Percentiles rank a stretch among this genome's conserved stretches.
Conservation (phyloP, 2,329 filamentous ascomycete species). For the Furcasterigmium sp. region DNA sequence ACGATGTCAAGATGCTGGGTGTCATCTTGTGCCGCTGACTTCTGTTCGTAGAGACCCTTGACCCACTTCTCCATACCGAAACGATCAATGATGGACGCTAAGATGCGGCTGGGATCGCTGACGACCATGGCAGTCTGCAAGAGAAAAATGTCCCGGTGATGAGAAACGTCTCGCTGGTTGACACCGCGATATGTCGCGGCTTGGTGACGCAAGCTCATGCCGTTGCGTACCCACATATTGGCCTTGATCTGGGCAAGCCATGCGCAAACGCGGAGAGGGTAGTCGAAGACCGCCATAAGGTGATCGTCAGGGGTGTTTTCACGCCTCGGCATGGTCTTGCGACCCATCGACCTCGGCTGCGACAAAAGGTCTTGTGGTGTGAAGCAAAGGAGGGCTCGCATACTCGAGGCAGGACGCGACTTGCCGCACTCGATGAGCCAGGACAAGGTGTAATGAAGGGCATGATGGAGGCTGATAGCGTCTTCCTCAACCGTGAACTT, state of each 20-base stretch:
- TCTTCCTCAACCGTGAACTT: conserved; percentile 85
- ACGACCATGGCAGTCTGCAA: conserved; percentile 86
- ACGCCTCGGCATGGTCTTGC: conserved; percentile 49
- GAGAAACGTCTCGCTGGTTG: conserved; percentile 82
- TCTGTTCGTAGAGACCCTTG: conserved; percentile 70
- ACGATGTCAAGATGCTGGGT: conserved; percentile 84
- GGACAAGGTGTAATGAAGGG: conserved; percentile 90
- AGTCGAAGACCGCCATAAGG: conserved; percentile 84
- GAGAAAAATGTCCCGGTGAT: conserved; percentile 91
- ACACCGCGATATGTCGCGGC: conserved; percentile 91
- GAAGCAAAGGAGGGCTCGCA: conserved; percentile 67
- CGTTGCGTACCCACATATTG: conserved; percentile 97
- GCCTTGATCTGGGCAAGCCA: conserved; percentile 99
- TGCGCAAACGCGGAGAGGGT: conserved; percentile 84
- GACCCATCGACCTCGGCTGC: conserved; percentile 57
- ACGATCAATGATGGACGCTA: conserved; percentile 86
- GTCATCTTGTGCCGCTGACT: conserved; percentile 75
- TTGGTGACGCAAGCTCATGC: conserved; percentile 91
- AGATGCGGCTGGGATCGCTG: conserved; percentile 74
- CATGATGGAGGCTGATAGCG: conserved; percentile 95
- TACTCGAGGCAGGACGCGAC: conserved; percentile 60
- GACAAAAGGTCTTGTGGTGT: conserved; percentile 64
- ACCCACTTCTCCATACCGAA: conserved; percentile 88
- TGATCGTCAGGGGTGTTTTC: conserved; percentile 68
- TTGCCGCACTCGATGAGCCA: conserved; percentile 92